Evolutionary conservation across 2,329 filamentous ascomycete genomes (phyloP).

Genomic region (Ilyonectria sp.): DNA sequence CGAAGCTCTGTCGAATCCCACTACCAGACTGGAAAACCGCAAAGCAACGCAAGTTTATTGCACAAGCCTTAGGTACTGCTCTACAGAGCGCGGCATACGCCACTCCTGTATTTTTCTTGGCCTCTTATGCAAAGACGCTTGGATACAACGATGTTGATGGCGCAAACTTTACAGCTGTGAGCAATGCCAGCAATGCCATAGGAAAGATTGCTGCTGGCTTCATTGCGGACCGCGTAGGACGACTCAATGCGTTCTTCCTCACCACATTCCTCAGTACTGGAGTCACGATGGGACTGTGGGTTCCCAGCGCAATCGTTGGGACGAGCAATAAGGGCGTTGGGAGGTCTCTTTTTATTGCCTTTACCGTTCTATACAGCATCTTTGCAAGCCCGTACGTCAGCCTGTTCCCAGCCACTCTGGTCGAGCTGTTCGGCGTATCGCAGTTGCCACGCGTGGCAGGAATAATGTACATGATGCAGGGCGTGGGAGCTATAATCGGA

Average conservation of each 20-base stretch:
- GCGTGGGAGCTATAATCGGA: slow-evolving; percentile 13
- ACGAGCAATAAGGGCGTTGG: background rate
- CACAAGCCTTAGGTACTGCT: slow-evolving; percentile 5
- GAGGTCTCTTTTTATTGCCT: slow-evolving; percentile 9
- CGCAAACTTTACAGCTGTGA: slow-evolving; percentile 28
- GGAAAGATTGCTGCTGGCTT: slow-evolving; percentile 21
- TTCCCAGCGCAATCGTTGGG: background rate
- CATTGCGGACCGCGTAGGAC: slow-evolving; percentile 5
- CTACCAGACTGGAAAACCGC: slow-evolving; percentile 5
- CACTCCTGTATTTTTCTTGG: slow-evolving; percentile 23
- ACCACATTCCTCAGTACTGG: slow-evolving; percentile 10
- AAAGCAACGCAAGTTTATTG: slow-evolving; percentile 8
- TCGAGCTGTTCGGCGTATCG: slow-evolving; percentile 15
- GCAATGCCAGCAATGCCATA: slow-evolving; percentile 31
- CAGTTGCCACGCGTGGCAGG: slow-evolving; percentile 8
- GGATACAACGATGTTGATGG: slow-evolving; percentile 22
- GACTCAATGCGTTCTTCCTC: slow-evolving; percentile 14
- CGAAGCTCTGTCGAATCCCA: background rate
- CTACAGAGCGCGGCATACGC: slow-evolving; percentile 20
- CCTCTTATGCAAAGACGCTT: slow-evolving; percentile 18
- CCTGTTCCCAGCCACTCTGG: slow-evolving; percentile 10
- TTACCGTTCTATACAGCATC: slow-evolving; percentile 12
- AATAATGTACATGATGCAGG: slow-evolving; percentile 9
- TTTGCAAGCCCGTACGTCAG: slow-evolving; percentile 14
- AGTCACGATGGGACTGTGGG: slow-evolving; percentile 7